Percentiles rank a stretch among this genome's conserved stretches.
phyloP scores from a whole-genome alignment of 257 asterid species.

The Solanum peruvianum region DNA sequence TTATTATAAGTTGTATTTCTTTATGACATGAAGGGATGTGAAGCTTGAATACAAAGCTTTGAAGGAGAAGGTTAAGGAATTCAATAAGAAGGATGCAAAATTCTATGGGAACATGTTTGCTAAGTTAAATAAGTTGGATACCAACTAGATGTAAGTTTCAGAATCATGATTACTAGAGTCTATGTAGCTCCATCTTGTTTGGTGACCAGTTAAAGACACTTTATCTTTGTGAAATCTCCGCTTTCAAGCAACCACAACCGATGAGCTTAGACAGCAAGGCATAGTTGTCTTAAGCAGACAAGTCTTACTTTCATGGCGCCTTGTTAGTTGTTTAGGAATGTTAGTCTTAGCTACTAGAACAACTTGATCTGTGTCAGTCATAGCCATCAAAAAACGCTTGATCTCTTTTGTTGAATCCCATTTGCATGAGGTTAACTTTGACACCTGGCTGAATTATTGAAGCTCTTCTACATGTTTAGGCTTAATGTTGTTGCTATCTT shows the following conservation, averaged over 20 bases:
- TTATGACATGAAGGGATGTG: conserved; percentile 15
- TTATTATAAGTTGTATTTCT: not conserved
- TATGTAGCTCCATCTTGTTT: not conserved
- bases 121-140: conserved; percentile 15
- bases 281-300: conserved; percentile 1
- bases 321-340: not conserved
- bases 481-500: not conserved
- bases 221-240: conserved; percentile 14
- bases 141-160: conserved; percentile 10
- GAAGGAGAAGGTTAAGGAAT: conserved; percentile 33
- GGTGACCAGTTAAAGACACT: not conserved
- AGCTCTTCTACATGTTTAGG: not conserved
- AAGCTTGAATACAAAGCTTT: conserved; percentile 27
- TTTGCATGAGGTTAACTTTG: not conserved
- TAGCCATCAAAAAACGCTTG: not conserved
- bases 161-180: not conserved
- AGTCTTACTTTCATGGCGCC: not conserved
- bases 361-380: not conserved
- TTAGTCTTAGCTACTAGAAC: not conserved
- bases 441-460: not conserved
- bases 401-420: not conserved
- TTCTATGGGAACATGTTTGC: conserved; percentile 43
- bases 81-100: conserved; percentile 31
- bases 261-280: conserved; percentile 42
- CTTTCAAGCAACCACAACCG: conserved; percentile 22